A percentile compares a stretch with the other conserved stretches of the same genome.
Evolutionary conservation across 2,329 filamentous ascomycete species (phyloP).

Genomic region (Phialophora macrospora): DNA sequence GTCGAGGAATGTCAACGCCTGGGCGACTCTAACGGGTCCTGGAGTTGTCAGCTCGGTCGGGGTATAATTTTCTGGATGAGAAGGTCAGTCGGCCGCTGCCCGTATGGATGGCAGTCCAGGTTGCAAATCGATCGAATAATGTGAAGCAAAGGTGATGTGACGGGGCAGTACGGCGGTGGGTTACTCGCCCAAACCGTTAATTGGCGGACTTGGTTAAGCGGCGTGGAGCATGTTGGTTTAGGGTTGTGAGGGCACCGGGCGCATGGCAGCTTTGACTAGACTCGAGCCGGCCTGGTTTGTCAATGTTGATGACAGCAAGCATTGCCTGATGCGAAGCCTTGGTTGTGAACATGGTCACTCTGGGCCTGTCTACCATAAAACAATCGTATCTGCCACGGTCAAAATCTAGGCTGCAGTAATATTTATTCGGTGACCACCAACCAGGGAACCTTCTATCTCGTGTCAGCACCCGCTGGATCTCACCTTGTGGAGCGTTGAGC

Average conservation of each 20-base stretch:
- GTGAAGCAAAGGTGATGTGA: not conserved
- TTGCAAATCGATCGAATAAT: slow-evolving; percentile 4
- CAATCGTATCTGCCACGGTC: not conserved
- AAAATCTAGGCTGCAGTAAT: not conserved
- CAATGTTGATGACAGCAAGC: not conserved
- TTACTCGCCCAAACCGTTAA: not conserved
- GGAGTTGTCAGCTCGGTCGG: not conserved
- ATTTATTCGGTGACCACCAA: not conserved
- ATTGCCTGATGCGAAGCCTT: not conserved
- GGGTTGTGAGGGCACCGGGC: not conserved
- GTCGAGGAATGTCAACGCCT: not conserved
- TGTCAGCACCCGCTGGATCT: slow-evolving; percentile 1
- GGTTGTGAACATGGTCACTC: not conserved
- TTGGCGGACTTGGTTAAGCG: not conserved
- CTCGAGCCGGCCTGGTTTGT: not conserved
- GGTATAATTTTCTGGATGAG: slow-evolving; percentile 1
- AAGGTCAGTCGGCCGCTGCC: slow-evolving; percentile 4
- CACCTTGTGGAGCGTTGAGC: not conserved
- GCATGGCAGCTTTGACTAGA: not conserved
- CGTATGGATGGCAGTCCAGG: not conserved
- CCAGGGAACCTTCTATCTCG: not conserved
- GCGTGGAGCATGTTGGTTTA: not conserved
- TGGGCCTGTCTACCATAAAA: not conserved
- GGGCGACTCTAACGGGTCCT: not conserved
- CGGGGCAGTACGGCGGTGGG: not conserved